Evolutionary conservation across 331 rosid species (phyloP).

Genomic region (Rhamnella rubrinervis): DNA sequence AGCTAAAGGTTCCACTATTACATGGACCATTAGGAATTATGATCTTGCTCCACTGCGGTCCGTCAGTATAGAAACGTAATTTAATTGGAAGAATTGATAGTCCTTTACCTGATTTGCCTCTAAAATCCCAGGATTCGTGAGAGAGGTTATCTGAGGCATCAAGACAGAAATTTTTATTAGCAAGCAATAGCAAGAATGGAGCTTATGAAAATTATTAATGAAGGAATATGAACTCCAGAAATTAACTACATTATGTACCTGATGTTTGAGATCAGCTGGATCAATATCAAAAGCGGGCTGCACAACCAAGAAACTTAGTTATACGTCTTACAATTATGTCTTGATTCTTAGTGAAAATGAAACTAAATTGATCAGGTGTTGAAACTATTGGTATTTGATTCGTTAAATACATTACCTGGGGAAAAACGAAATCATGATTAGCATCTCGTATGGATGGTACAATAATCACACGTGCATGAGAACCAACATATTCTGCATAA

Average conservation of each 20-base stretch:
- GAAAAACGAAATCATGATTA: constrained; percentile 83
- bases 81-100: background rate
- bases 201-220: constrained; percentile 14
- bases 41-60: background rate
- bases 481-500: constrained; percentile 62
- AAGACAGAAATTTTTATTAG: constrained; percentile 16
- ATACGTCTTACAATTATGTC: background rate
- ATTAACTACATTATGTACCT: constrained; percentile 51
- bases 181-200: constrained; percentile 25
- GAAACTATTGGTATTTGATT: background rate
- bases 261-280: constrained; percentile 56
- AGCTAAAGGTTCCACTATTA: constrained; percentile 1
- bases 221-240: constrained; percentile 20
- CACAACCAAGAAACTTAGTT: constrained; percentile 27
- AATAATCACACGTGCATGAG: constrained; percentile 62
- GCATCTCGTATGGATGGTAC: constrained; percentile 90
- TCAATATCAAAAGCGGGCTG: constrained; percentile 82
- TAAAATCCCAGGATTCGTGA: constrained; percentile 77
- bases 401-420: constrained; percentile 62
- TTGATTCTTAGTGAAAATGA: background rate
- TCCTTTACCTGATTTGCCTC: constrained; percentile 83
- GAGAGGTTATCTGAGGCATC: constrained; percentile 61
- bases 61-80: background rate
- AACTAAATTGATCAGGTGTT: background rate
- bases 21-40: background rate